Evolutionary conservation across 192 early-diverging fungal genomes (phyloP).

Genomic region (Gigaspora rosea): DNA sequence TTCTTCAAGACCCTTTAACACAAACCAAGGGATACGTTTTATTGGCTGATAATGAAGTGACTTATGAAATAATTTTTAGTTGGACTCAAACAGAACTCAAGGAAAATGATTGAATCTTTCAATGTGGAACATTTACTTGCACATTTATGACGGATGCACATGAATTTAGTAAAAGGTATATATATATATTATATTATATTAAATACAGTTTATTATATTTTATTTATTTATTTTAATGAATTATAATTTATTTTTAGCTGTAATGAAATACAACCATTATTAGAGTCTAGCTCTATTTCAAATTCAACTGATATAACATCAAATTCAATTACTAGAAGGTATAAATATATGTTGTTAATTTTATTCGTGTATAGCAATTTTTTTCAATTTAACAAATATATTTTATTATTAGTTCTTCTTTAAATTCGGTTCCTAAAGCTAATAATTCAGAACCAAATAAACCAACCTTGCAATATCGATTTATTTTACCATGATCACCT

Average conservation of each 20-base stretch:
- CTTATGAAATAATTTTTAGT: not conserved
- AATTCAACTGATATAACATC: no score
- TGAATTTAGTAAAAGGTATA: not conserved
- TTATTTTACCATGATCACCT: not conserved
- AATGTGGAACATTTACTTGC: not conserved
- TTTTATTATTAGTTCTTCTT: not conserved
- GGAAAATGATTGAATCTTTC: not conserved
- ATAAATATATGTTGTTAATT: no score
- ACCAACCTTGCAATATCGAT: not conserved
- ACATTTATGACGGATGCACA: not conserved
- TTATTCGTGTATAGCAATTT: no score
- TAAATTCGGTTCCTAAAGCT: not conserved
- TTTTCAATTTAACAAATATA: no score
- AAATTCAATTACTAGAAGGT: no score
- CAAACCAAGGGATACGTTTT: not conserved
- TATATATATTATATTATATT: constrained; percentile 10
- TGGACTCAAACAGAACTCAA: not conserved
- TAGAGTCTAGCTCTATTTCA: no score
- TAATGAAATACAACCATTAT: no score
- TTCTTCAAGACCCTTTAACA: not conserved
- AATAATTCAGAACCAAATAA: not conserved
- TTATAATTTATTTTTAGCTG: no score
- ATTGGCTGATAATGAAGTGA: not conserved
- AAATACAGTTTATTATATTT: not conserved
- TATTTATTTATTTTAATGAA: not conserved